Evolutionary conservation across 768 basidiomycete species (phyloP), one percentile per base, ranked within the genome.

Genomic region (Tricholoma sp.): DNA sequence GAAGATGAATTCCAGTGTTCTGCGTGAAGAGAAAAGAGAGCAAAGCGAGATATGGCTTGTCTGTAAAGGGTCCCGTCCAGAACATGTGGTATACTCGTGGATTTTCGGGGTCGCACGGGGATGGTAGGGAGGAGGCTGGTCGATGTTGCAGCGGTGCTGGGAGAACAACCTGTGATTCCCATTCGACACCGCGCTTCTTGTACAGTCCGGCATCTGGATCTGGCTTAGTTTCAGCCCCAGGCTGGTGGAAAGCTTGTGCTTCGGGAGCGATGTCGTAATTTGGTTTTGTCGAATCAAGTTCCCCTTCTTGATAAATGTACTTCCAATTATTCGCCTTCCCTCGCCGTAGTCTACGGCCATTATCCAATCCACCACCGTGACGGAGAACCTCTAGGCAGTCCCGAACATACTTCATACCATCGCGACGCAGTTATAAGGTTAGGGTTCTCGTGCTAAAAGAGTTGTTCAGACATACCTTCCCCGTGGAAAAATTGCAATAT

Each of bases 51-150:
- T 97, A 97, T 0, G 95, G 94, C 72, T 96, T 97, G 75, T 98
- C 94, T 17, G 93, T 94, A 75, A 98, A 96, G 1, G 93, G 86
- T 0, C 94, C 94, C 0, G 93, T 92, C 94, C 94, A 97, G 77
- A 95, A 97, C 86, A 96, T 81, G 72, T 97, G 94, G 78, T 91
- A 96, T 4, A 95, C 68, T 18, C 89, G 81, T 2, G 91, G 91
- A 66, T 89, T 87, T 54, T 89, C 84, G 0, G 76, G 67, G 52
- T 91, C 86, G 73, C 95, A 97, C 1, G 84, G 77, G 2, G 62
- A 42, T 57, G 72, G 56, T 12, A 77, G 73, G 55, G 69, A 74
- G 60, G 66, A 76, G 63, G 68, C 73, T 59, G 64, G 81, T 58
- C 59, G 68, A 58, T 80, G 76, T 44, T 76, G 74, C 44, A 77